These are phyloP conservation scores for Candida pini DNA, from an alignment of 805 yeast genomes.

Conservation along the genomic window DNA sequence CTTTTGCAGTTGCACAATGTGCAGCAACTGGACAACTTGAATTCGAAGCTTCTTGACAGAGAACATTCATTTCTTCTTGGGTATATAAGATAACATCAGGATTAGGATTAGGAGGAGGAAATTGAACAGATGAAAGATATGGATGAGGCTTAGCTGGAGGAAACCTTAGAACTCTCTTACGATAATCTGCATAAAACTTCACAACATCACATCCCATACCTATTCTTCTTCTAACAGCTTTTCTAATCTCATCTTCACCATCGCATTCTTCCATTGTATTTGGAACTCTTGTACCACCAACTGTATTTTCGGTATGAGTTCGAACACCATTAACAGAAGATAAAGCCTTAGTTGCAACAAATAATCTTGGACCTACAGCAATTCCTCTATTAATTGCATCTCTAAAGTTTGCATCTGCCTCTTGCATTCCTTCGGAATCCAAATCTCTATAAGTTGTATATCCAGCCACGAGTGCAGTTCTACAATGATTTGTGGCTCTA, in stretches of 20 bases:
- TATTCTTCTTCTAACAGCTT: conserved; percentile 22
- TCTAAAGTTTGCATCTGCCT: conserved; percentile 24
- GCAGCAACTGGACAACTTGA: conserved; percentile 25
- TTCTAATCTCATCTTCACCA: conserved; percentile 22
- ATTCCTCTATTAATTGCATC: conserved; percentile 25
- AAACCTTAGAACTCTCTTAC: conserved; percentile 23
- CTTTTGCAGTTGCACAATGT: conserved; percentile 24
- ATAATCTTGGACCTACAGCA: conserved; percentile 21
- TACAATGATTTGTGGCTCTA: conserved; percentile 23
- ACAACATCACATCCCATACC: conserved; percentile 25
- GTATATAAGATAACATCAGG: conserved; percentile 24
- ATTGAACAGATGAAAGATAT: conserved; percentile 20
- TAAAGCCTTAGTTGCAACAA: conserved; percentile 23
- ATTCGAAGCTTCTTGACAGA: conserved; percentile 21
- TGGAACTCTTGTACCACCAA: conserved; percentile 22
- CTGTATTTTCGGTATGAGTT: conserved; percentile 20
- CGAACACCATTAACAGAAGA: conserved; percentile 19
- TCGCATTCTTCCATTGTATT: conserved; percentile 22
- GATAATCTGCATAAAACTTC: conserved; percentile 25
- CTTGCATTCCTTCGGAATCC: conserved; percentile 26
- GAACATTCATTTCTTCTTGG: conserved; percentile 23
- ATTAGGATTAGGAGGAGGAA: conserved; percentile 23
- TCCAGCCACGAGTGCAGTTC: conserved; percentile 20
- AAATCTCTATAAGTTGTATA: conserved; percentile 27
- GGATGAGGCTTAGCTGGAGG: conserved; percentile 26